Percentiles rank a stretch among this genome's conserved stretches.
These are phyloP conservation scores for Microsporum ferrugineum DNA, from an alignment of 2,329 filamentous ascomycete genomes.

Conservation along the genomic window DNA sequence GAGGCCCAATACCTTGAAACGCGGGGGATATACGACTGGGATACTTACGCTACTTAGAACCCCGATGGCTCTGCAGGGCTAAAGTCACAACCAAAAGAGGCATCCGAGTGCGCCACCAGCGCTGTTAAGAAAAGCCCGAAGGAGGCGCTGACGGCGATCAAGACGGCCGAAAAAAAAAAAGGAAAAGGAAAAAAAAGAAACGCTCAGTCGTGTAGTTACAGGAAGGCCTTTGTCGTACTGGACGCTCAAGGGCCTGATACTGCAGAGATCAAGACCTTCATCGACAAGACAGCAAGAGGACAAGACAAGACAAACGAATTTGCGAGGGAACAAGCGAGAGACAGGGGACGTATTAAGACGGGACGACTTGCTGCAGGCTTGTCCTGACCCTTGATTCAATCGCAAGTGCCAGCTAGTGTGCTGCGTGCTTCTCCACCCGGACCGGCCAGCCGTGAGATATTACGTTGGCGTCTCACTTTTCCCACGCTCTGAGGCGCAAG, in stretches of 20 bases:
- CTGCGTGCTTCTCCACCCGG: background rate
- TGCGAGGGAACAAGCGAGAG: background rate
- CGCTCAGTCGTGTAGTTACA: background rate
- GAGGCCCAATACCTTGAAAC: background rate
- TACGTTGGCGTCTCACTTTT: constrained; percentile 1
- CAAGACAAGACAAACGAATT: background rate
- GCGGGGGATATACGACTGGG: background rate
- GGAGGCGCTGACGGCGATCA: constrained; percentile 1
- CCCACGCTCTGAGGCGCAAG: background rate
- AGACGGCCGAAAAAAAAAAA: background rate
- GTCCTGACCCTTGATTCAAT: background rate
- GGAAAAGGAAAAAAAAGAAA: background rate
- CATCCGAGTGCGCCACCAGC: background rate
- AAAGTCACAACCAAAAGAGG: background rate
- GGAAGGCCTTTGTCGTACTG: constrained; percentile 13
- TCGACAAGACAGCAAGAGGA: background rate
- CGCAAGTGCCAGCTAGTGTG: background rate
- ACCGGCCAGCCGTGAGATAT: background rate
- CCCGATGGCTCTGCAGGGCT: background rate
- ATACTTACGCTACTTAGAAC: background rate
- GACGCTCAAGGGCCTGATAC: constrained; percentile 7
- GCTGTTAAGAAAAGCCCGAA: background rate
- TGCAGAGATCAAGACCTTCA: background rate
- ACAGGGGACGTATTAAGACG: background rate
- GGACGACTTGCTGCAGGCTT: background rate